Evolutionary conservation across 2,329 filamentous ascomycete genomes (phyloP), one percentile per base, ranked within the genome.

Genomic region (Fonsecaea monophora): DNA sequence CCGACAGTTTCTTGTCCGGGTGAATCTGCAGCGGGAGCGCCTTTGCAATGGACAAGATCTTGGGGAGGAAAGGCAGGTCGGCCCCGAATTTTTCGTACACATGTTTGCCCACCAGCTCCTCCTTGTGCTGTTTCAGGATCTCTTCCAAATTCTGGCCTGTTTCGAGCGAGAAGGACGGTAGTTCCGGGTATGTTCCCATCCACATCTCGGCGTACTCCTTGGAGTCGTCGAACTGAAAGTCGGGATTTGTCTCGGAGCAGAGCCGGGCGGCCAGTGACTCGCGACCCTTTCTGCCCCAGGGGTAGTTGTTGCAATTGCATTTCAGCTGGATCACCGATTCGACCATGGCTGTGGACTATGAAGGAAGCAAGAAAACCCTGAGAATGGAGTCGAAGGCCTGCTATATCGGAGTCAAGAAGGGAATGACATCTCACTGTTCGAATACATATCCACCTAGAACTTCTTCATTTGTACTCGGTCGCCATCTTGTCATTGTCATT

Each of bases 1-100:
- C 78, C 0, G 90, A 85, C 1, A 92, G 83, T 0, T 85, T 80
- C 73, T 90, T 91, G 79, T 92, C 86, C 37, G 90, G 90, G 70
- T 93, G 90, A 13, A 92, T 84, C 74, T 93, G 90, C 2, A 94
- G 81, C 0, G 90, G 90, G 0, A 94, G 83, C 0, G 90, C 90
- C 76, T 92, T 92, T 42, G 84, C 83, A 74, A 93, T 92, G 8
- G 90, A 92, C 1, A 93, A 81, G 50, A 93, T 87, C 80, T 93
- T 94, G 8, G 90, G 90, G 0, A 93, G 80, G 75, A 87, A 94
- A 1, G 90, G 90, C 1, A 94, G 80, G 70, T 91, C 88, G 2
- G 81, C 80, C 55, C 86, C 89, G 65, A 89, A 89, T 60, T 87
- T 86, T 21, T 87, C 77, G 4, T 87, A 78, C 4, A 89, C 85